These are phyloP conservation scores for Xylariaceae sp. DNA, from an alignment of 2,329 filamentous ascomycete genomes.

Conservation along the genomic window DNA sequence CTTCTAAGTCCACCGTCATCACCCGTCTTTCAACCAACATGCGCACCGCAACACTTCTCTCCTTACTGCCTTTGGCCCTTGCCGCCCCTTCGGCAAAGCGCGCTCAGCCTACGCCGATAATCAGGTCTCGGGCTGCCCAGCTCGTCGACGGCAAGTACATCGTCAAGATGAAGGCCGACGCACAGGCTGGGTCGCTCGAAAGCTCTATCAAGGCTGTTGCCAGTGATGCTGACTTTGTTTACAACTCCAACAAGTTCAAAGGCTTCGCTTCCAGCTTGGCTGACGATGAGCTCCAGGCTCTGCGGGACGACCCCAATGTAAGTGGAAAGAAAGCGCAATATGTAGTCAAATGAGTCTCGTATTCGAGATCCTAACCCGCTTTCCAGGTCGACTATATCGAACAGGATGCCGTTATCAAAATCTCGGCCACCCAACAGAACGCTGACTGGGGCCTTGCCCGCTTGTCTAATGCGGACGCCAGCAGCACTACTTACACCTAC, in stretches of 20 bases:
- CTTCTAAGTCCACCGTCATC: conserved; percentile 3
- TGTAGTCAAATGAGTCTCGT: neutral
- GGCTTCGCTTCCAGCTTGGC: conserved; percentile 50
- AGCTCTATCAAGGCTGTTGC: conserved; percentile 32
- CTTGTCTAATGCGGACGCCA: conserved; percentile 45
- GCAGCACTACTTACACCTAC: conserved; percentile 45
- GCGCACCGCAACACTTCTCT: conserved; percentile 32
- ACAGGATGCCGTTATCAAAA: conserved; percentile 36
- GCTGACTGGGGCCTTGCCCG: conserved; percentile 50
- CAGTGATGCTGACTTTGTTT: conserved; percentile 38
- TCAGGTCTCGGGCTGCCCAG: conserved; percentile 31
- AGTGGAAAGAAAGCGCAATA: conserved; percentile 19
- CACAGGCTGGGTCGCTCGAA: conserved; percentile 35
- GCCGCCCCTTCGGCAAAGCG: conserved; percentile 35
- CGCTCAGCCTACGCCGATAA: conserved; percentile 31
- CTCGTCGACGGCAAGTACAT: conserved; percentile 47
- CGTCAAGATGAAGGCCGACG: conserved; percentile 45
- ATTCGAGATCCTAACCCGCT: conserved; percentile 8
- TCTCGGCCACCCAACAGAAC: conserved; percentile 30
- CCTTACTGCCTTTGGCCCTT: conserved; percentile 36
- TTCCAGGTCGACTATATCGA: conserved; percentile 39
- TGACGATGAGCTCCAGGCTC: conserved; percentile 43
- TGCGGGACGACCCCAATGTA: conserved; percentile 45
- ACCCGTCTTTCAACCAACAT: conserved; percentile 27
- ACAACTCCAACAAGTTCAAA: conserved; percentile 39